Percentiles rank a stretch among this genome's conserved stretches.
Conservation (phyloP, 805 yeast species). For the Candida mattraensis region DNA sequence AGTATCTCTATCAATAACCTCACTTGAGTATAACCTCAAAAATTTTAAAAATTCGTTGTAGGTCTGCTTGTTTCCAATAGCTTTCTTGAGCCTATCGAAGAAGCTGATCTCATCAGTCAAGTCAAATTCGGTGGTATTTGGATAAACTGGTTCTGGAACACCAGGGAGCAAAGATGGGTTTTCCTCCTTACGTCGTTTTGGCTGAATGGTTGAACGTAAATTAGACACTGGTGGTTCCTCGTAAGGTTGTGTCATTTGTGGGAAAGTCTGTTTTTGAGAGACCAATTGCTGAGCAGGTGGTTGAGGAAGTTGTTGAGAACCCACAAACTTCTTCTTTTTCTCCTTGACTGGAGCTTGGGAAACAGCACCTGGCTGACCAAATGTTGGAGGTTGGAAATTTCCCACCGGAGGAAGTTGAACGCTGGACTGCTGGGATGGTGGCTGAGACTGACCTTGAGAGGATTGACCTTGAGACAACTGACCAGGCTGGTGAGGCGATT, state of each 20-base stretch:
- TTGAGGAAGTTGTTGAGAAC: constrained; percentile 20
- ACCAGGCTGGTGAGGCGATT: constrained; percentile 4
- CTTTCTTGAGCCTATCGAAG: constrained; percentile 88
- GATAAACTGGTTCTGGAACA: constrained; percentile 77
- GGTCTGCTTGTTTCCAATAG: constrained; percentile 82
- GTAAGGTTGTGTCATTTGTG: constrained; percentile 25
- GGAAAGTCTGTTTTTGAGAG: constrained; percentile 13
- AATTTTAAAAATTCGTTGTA: constrained; percentile 92
- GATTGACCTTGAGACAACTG: constrained; percentile 4
- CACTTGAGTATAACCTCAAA: constrained; percentile 84
- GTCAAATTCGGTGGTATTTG: constrained; percentile 55
- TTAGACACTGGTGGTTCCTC: constrained; percentile 52
- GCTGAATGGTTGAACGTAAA: constrained; percentile 36
- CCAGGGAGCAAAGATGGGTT: constrained; percentile 78
- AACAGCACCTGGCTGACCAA: constrained; percentile 24
- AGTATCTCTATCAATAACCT: constrained; percentile 78
- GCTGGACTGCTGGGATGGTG: constrained; percentile 28
- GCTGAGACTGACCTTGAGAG: constrained; percentile 19
- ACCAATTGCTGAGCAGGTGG: constrained; percentile 21
- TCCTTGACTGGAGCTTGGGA: constrained; percentile 25
- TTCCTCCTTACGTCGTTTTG: constrained; percentile 34
- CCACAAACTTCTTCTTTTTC: constrained; percentile 30
- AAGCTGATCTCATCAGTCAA: constrained; percentile 83
- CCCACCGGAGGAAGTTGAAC: constrained; percentile 86
- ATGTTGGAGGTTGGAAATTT: constrained; percentile 71